Percentiles rank a stretch among this genome's conserved stretches.
Conservation (phyloP, 1,139 yeast species). For the Geotrichum fermentans region DNA sequence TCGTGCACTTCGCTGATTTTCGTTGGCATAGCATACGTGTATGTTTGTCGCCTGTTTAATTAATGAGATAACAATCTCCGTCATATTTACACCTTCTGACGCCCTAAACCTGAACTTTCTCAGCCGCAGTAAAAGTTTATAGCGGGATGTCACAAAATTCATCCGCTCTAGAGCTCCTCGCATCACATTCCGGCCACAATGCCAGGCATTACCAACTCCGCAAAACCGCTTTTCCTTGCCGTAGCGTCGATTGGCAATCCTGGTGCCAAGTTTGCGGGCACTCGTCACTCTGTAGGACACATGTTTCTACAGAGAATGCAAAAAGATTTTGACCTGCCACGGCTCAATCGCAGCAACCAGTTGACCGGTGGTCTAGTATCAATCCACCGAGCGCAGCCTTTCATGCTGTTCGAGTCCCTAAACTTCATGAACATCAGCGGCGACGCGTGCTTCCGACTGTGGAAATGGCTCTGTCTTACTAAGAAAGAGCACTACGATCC, state of each 20-base stretch:
- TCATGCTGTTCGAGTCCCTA: slow-evolving; percentile 46
- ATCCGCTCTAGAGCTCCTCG: no score
- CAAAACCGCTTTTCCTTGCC: slow-evolving; percentile 12
- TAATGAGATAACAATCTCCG: no score
- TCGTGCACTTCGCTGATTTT: no score
- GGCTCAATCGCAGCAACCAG: slow-evolving; percentile 20
- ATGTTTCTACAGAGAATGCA: slow-evolving; percentile 37
- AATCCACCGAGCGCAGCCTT: slow-evolving; percentile 14
- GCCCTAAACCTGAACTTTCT: no score
- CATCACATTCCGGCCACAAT: no score
- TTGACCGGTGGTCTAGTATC: slow-evolving; percentile 22
- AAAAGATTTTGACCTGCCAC: slow-evolving; percentile 15
- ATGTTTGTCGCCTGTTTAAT: no score
- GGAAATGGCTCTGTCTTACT: slow-evolving; percentile 38
- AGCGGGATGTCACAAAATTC: no score
- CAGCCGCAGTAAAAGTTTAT: no score
- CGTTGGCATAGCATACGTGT: no score
- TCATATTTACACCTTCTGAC: no score
- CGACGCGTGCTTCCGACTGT: slow-evolving; percentile 36
- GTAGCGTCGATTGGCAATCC: slow-evolving; percentile 69
- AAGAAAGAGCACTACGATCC: slow-evolving; percentile 33
- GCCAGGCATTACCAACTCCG: no score
- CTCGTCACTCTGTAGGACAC: slow-evolving; percentile 80
- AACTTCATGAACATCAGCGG: slow-evolving; percentile 72
- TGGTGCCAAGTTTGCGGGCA: slow-evolving; percentile 51